phyloP scores from a whole-genome alignment of 768 basidiomycete species.

The Suillus luteus region DNA sequence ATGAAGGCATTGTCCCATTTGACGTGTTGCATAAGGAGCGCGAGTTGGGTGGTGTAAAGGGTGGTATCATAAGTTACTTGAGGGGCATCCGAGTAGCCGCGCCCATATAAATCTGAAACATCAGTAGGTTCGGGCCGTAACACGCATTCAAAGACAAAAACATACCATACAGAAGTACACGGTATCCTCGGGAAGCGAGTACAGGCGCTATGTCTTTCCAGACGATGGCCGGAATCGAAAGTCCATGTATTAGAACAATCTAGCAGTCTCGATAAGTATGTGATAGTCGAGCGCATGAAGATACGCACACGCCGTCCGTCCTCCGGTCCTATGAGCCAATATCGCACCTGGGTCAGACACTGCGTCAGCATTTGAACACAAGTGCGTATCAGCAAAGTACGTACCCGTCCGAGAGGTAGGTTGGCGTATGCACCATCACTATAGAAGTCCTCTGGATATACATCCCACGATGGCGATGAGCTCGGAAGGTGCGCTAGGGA shows the following conservation, averaged over 20 bases:
- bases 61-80: constrained; percentile 63
- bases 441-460: constrained; percentile 76
- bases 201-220: constrained; percentile 76
- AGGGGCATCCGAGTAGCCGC: constrained; percentile 84
- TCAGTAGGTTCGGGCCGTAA: constrained; percentile 7
- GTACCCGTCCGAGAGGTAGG: constrained; percentile 65
- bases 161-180: constrained; percentile 75
- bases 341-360: constrained; percentile 52
- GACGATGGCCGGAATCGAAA: constrained; percentile 74
- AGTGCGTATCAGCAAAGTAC: constrained; percentile 24
- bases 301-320: constrained; percentile 60
- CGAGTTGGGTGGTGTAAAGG: constrained; percentile 77
- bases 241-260: constrained; percentile 78
- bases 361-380: constrained; percentile 1
- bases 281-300: not conserved
- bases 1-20: constrained; percentile 68
- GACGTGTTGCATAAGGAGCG: constrained; percentile 77
- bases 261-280: constrained; percentile 29
- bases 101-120: constrained; percentile 69
- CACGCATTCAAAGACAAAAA: constrained; percentile 5
- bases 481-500: constrained; percentile 63
- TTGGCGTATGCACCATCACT: constrained; percentile 58
- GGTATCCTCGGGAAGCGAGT: constrained; percentile 64
- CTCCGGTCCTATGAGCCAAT: constrained; percentile 77
- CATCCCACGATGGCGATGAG: constrained; percentile 58